Evolutionary conservation across 495 filamentous ascomycete species (phyloP), one percentile per base, ranked within the genome.

Genomic region (Hypoxylon lienhwacheense): DNA sequence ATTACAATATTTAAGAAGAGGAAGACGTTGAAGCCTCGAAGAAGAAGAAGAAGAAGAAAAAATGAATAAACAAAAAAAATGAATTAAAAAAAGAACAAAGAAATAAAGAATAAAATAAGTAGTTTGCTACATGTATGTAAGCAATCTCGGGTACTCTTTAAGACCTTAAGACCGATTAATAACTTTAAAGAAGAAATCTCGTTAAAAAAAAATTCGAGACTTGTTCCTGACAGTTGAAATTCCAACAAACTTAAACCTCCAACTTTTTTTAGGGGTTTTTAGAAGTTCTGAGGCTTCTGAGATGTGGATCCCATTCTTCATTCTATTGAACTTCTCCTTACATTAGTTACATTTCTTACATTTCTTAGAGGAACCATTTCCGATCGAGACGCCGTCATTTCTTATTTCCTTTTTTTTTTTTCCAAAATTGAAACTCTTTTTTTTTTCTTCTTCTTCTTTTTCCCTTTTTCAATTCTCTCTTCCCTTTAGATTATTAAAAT

Each of bases 221-320:
- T n/a, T n/a, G 50, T 33, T 47, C 33, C 31, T 39, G 16, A 12
- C 4, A 3, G 32, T 5, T 17, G 39, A 22, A 52, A 47, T 52
- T 21, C 48, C 26, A 48, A 26, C 20, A 58, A 52, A 45, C 41
- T 31, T 36, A 43, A 50, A 39, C 32, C 47, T 46, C 47, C 46
- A 45, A 48, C 48, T n/a, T 12, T 41, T 31, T 56, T 57, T 31
- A 54, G 50, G 50, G 49, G 56, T 26, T 41, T 45, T 21, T 39
- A 39, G 11, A 8, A 29, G 31, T 32, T 37, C 41, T 21, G n/a
- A 24, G 39, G 39, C 46, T 39, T 34, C 16, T 17, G 37, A 33
- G 47, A n/a, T n/a, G 57, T 61, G 57, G 51, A 47, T 61, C 44
- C 52, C 11, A 28, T 47, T 28, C 28, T 43, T 17, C 3, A 28